Evolutionary conservation across 2,329 filamentous ascomycete genomes (phyloP).

Genomic region (Colletotrichum plurivorum): DNA sequence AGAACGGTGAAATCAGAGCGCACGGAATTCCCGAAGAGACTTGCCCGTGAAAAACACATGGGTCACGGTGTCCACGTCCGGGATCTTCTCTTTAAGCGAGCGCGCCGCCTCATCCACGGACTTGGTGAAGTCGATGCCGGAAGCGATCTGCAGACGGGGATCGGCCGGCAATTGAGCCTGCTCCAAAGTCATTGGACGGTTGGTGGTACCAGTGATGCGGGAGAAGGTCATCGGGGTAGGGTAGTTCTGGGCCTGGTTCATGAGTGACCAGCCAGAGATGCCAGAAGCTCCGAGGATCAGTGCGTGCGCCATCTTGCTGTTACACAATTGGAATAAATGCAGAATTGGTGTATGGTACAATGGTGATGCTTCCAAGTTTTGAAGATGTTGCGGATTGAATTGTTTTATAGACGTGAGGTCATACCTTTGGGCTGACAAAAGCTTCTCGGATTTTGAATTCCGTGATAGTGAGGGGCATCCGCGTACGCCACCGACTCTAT

Average conservation of each 20-base stretch:
- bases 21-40: background rate
- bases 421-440: background rate
- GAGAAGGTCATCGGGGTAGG: constrained; percentile 35
- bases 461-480: background rate
- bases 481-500: no score
- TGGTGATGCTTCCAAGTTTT: background rate
- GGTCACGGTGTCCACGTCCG: constrained; percentile 33
- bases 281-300: constrained; percentile 42
- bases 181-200: constrained; percentile 34
- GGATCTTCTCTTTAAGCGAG: constrained; percentile 26
- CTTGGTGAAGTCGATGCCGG: constrained; percentile 38
- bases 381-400: background rate
- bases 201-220: constrained; percentile 41
- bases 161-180: constrained; percentile 26
- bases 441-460: background rate
- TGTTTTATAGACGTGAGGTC: background rate
- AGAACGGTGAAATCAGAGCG: background rate
- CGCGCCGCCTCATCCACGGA: constrained; percentile 24
- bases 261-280: constrained; percentile 42
- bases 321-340: background rate
- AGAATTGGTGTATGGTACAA: background rate
- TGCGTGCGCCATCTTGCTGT: constrained; percentile 37
- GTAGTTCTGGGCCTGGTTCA: constrained; percentile 39
- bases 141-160: constrained; percentile 32
- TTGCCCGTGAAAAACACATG: constrained; percentile 42